phyloP scores from a whole-genome alignment of 805 yeast genomes.

The Starmerella khaoyaiensis region DNA sequence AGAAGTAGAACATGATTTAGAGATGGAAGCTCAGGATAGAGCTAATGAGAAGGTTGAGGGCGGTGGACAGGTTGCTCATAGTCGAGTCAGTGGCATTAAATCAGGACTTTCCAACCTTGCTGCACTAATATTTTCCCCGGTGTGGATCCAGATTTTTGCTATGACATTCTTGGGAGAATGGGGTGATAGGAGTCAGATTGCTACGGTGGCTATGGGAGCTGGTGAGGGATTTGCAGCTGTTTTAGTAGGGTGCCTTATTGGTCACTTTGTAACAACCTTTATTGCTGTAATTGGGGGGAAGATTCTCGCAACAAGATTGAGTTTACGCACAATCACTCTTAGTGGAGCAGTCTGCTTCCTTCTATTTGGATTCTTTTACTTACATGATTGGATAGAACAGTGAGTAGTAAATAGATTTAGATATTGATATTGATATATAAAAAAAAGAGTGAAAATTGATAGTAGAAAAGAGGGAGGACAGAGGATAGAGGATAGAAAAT shows the following conservation, averaged over 20 bases:
- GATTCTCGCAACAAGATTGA: conserved; percentile 72
- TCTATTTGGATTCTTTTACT: conserved; percentile 66
- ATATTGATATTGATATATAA: no score
- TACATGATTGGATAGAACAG: conserved; percentile 49
- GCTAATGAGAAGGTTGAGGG: conserved; percentile 27
- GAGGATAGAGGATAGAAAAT: no score
- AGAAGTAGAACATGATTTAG: conserved; percentile 91
- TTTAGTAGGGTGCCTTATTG: conserved; percentile 75
- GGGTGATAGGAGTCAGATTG: conserved; percentile 98
- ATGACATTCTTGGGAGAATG: conserved; percentile 97
- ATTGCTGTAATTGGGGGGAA: conserved; percentile 93
- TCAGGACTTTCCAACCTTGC: conserved; percentile 42
- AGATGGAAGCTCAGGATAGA: conserved; percentile 43
- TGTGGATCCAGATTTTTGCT: conserved; percentile 85
- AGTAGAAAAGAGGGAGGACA: no score
- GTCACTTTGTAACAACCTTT: conserved; percentile 77
- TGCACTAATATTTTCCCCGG: conserved; percentile 60
- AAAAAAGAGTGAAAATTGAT: not conserved
- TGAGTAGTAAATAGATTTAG: no score
- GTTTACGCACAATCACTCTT: conserved; percentile 81
- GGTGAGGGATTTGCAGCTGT: conserved; percentile 86
- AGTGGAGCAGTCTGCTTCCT: conserved; percentile 85
- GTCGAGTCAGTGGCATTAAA: not conserved
- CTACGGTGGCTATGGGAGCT: conserved; percentile 97
- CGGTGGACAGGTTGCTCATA: conserved; percentile 31